Evolutionary conservation across 1,139 yeast species (phyloP).

Genomic region (Petasospora fabianii): DNA sequence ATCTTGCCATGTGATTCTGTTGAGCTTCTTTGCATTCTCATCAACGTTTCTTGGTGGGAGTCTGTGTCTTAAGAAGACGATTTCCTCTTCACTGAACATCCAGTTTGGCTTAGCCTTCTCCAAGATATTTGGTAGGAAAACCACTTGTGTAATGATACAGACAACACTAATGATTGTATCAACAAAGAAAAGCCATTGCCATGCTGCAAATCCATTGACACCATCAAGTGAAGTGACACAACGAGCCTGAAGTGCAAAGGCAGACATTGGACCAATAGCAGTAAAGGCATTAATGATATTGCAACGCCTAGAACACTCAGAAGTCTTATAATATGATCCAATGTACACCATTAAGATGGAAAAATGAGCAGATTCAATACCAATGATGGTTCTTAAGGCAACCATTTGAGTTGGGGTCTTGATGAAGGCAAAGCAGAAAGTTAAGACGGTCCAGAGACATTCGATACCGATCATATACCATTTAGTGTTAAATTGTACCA

Average conservation of each 20-base stretch:
- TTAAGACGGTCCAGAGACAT: slow-evolving; percentile 48
- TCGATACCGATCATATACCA: slow-evolving; percentile 21
- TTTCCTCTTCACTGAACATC: slow-evolving; percentile 37
- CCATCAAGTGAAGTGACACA: slow-evolving; percentile 43
- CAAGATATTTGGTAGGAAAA: slow-evolving; percentile 58
- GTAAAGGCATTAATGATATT: slow-evolving; percentile 51
- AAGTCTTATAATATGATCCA: slow-evolving; percentile 28
- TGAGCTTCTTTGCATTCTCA: slow-evolving; percentile 5
- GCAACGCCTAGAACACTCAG: slow-evolving; percentile 25
- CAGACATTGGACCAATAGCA: slow-evolving; percentile 50
- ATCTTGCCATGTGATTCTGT: slow-evolving; percentile 28
- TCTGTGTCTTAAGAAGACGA: slow-evolving; percentile 36
- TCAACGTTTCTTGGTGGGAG: slow-evolving; percentile 30
- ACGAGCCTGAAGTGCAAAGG: slow-evolving; percentile 56
- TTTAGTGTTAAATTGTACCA: slow-evolving; percentile 25
- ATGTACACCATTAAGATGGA: slow-evolving; percentile 27
- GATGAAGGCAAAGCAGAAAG: slow-evolving; percentile 44
- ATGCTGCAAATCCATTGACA: slow-evolving; percentile 47
- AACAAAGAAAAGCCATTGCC: slow-evolving; percentile 68
- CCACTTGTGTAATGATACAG: slow-evolving; percentile 43
- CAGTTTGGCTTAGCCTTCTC: slow-evolving; percentile 39
- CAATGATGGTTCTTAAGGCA: slow-evolving; percentile 40
- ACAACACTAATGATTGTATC: slow-evolving; percentile 56
- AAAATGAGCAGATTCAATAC: slow-evolving; percentile 28
- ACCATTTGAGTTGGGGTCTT: slow-evolving; percentile 44